Conservation (phyloP, 108 stramenopile genomes). For the Seminavis robusta region DNA sequence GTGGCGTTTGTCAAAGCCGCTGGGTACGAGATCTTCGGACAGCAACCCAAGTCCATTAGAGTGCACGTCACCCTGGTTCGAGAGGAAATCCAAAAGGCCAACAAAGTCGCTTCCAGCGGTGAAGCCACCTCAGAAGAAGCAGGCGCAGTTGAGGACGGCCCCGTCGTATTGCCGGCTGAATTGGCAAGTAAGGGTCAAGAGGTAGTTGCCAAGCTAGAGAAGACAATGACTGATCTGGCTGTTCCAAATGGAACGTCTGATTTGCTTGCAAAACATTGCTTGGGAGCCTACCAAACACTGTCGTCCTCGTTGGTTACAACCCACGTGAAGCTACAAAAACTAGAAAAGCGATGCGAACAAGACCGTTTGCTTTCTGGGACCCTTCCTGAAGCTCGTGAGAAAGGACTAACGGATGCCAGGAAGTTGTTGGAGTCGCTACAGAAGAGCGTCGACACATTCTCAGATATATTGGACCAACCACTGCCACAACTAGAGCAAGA, state of each 20-base stretch:
- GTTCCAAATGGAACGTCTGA: neutral
- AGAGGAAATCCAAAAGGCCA: neutral
- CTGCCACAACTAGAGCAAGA: constrained; percentile 63
- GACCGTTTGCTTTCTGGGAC: constrained; percentile 84
- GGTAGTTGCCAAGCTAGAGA: constrained; percentile 8
- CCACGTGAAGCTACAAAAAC: constrained; percentile 68
- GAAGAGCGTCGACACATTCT: constrained; percentile 69
- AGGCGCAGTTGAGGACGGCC: neutral
- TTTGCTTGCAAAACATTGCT: constrained; percentile 44
- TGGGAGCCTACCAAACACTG: constrained; percentile 70
- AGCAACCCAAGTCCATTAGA: constrained; percentile 39
- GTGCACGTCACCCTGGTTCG: constrained; percentile 18
- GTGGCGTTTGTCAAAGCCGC: constrained; percentile 79
- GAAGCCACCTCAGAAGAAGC: neutral
- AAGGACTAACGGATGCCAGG: constrained; percentile 81
- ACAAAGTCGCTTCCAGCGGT: neutral
- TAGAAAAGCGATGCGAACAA: constrained; percentile 85
- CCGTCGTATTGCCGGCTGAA: neutral
- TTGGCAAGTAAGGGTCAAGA: neutral
- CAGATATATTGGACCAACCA: constrained; percentile 71
- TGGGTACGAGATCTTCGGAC: constrained; percentile 66
- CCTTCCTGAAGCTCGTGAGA: constrained; percentile 87
- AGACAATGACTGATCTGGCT: neutral
- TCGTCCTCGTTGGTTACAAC: constrained; percentile 67
- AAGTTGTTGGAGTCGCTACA: constrained; percentile 74